Conservation (phyloP, 441 rosid species). For the Capsella rubella region DNA sequence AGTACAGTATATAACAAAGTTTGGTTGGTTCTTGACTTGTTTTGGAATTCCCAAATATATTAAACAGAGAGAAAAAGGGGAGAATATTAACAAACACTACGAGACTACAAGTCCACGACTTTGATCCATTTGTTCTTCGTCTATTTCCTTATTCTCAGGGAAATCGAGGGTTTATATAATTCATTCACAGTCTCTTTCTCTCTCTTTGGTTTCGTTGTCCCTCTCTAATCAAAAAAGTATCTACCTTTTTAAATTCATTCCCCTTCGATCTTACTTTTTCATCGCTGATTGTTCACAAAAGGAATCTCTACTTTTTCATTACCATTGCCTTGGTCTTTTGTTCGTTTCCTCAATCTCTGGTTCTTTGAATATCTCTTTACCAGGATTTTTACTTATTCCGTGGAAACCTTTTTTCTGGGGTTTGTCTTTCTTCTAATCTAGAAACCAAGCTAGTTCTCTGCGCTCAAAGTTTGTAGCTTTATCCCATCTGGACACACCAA, state of each 20-base stretch:
- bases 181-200: not conserved
- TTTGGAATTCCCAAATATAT: constrained; percentile 4
- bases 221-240: constrained; percentile 38
- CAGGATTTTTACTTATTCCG: constrained; percentile 2
- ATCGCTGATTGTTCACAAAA: constrained; percentile 18
- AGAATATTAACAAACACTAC: constrained; percentile 19
- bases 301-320: constrained; percentile 27
- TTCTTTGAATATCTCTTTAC: constrained; percentile 20
- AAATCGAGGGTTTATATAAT: constrained; percentile 17
- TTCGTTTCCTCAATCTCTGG: constrained; percentile 13
- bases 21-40: constrained; percentile 22
- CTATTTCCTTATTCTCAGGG: constrained; percentile 36
- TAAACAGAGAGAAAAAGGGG: not conserved
- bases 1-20: not conserved
- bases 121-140: constrained; percentile 25
- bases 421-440: constrained; percentile 18
- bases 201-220: constrained; percentile 24
- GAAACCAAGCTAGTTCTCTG: constrained; percentile 2
- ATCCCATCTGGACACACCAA: constrained; percentile 20
- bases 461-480: constrained; percentile 32
- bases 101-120: constrained; percentile 36
- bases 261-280: constrained; percentile 23
- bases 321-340: constrained; percentile 12
- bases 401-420: constrained; percentile 26
- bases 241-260: constrained; percentile 40